Base-by-base conservation (phyloP, 2,329 filamentous ascomycete genomes). In the Fusarium sp. region DNA sequence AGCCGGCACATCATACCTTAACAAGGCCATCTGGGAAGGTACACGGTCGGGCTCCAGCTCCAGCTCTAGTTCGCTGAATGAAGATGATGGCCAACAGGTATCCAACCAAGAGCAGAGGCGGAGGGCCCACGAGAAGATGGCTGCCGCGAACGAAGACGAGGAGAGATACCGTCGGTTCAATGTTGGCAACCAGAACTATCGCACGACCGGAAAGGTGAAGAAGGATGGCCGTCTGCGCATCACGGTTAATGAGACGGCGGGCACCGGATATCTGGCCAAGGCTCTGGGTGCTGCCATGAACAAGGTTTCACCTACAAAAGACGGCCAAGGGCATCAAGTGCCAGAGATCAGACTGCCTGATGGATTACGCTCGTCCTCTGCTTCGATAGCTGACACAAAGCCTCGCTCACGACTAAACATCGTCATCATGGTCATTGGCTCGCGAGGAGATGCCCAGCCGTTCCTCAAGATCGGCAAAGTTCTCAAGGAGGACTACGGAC, bases 381-480 rank as follows among this genome's bases (percentile, higher is more conserved):
- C 80, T 1, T 80, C 80, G 4, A 82, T 81, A 4, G 75, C 79
- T 1, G 78, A 82, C 15, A 77, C 76, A 10, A 62, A 72, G 14
- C 81, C 80, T 22, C 82, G 81, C n/a, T 87, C 91, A 2, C 85
- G 73, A 6, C 84, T 97, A 56, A 95, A 95, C 80, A 93, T 97
- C 63, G 93, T 95, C 32, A 92, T 96, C 76, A 95, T 95, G 89
- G 92, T 96, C 8, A 95, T 96, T 75, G 94, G 94, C 4, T 94
- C 91, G 4, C 87, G 94, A 58, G 94, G 94, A 38, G 94, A 97
- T 78, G 92, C 93, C 3, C 94, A 97, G 79, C 94, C 94, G 0
- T 97, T 97, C 70, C 82, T 97, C 22, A 91, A 91, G 74, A 88
- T 97, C 58, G 93, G 92, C 22, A 92, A 93, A 81, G 88, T 93